Conservation (phyloP, 192 early-diverging fungal genomes). For the Podila epigama region DNA sequence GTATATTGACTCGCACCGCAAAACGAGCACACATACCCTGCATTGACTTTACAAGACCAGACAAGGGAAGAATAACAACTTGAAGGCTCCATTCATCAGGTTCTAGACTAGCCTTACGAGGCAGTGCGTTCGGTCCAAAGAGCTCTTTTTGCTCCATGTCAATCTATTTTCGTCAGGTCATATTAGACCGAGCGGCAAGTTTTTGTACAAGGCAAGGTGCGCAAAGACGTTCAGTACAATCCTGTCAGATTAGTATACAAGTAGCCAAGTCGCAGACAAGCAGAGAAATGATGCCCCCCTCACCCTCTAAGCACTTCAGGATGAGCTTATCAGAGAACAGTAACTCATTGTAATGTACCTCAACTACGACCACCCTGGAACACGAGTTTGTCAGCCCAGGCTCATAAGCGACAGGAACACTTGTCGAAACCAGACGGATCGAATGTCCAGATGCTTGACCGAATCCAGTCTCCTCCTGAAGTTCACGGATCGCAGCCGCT, state of each 20-base stretch:
- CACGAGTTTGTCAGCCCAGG: conserved; percentile 59
- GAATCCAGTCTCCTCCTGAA: conserved; percentile 59
- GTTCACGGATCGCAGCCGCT: conserved; percentile 52
- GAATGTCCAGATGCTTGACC: conserved; percentile 18
- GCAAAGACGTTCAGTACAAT: no score
- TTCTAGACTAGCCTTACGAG: conserved; percentile 42
- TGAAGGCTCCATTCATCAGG: conserved; percentile 64
- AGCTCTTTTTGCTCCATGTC: conserved; percentile 28
- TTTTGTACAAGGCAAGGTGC: not conserved
- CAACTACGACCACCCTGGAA: conserved; percentile 44
- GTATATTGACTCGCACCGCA: not conserved
- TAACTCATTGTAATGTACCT: conserved; percentile 40
- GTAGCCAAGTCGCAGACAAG: no score
- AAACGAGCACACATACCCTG: conserved; percentile 47
- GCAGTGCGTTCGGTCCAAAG: not conserved
- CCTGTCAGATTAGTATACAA: no score
- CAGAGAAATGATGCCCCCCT: no score
- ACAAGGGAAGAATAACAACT: conserved; percentile 43
- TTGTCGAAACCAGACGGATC: conserved; percentile 16
- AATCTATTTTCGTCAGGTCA: not conserved
- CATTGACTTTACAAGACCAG: conserved; percentile 27
- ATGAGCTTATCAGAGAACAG: no score
- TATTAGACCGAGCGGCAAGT: not conserved
- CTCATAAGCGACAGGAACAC: conserved; percentile 53
- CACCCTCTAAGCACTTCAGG: no score